These are phyloP conservation scores for Paecilomyces variotii DNA, from an alignment of 2,329 filamentous ascomycete genomes.

Conservation along the genomic window DNA sequence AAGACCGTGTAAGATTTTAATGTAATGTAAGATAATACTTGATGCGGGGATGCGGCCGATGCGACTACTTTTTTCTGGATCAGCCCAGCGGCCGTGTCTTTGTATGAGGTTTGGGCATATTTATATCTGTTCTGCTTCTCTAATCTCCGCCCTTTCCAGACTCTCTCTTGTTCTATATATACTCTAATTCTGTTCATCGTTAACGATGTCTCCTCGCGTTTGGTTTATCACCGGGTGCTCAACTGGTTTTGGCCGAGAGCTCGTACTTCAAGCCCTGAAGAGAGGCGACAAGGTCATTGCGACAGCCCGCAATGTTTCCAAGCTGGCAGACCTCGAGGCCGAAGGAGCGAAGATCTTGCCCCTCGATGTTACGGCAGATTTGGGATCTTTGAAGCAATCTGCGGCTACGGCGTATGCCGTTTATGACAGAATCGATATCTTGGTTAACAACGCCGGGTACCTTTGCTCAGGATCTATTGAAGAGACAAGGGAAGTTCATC, in stretches of 20 bases:
- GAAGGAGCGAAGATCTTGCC: conserved; percentile 16
- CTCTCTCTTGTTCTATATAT: not conserved
- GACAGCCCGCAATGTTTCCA: conserved; percentile 21
- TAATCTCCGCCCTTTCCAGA: not conserved
- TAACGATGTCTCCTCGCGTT: conserved; percentile 8
- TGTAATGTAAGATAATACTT: too few species aligned
- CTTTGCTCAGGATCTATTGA: conserved; percentile 19
- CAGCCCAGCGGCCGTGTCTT: not conserved
- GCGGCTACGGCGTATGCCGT: conserved; percentile 11
- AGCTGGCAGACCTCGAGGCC: conserved; percentile 17
- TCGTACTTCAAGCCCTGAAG: conserved; percentile 16
- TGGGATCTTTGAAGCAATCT: conserved; percentile 11
- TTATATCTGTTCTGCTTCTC: not conserved
- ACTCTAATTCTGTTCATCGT: not conserved
- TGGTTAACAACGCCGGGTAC: conserved; percentile 29
- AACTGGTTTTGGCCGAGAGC: conserved; percentile 24
- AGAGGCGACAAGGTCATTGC: conserved; percentile 29
- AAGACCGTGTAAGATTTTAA: too few species aligned
- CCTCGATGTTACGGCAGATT: conserved; percentile 17
- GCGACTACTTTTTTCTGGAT: not conserved
- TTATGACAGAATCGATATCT: conserved; percentile 22
- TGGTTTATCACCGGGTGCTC: conserved; percentile 31
- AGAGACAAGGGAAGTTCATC: conserved; percentile 14
- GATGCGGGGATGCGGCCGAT: not conserved
- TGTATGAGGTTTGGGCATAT: not conserved